Percentiles rank a stretch among this genome's conserved stretches.
These are phyloP conservation scores for Aspergillus affinis DNA, from an alignment of 495 filamentous ascomycete genomes.

Conservation along the genomic window DNA sequence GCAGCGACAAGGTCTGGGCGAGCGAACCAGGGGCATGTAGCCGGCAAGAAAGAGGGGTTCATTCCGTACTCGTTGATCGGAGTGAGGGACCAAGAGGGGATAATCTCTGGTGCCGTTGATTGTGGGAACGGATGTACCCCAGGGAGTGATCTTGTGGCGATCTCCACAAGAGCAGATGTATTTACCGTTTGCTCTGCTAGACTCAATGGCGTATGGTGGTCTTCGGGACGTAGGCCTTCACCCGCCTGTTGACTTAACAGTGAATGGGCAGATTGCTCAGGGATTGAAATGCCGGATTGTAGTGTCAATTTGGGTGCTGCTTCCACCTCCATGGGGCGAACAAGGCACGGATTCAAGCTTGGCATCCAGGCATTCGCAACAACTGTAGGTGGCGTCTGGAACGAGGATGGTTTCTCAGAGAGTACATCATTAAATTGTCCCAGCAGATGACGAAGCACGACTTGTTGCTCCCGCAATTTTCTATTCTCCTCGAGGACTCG, in stretches of 20 bases:
- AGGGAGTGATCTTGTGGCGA: too few species aligned
- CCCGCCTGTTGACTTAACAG: too few species aligned
- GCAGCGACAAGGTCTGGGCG: constrained; percentile 1
- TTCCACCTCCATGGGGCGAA: background rate
- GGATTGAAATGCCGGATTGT: too few species aligned
- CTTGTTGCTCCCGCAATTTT: background rate
- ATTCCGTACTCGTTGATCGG: constrained; percentile 11
- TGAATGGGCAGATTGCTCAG: too few species aligned
- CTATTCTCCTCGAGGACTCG: background rate
- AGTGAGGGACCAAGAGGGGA: constrained; percentile 10
- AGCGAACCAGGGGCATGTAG: constrained; percentile 3
- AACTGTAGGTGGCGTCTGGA: too few species aligned
- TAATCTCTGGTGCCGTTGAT: background rate
- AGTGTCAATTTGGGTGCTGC: too few species aligned
- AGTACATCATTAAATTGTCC: background rate
- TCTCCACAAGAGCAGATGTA: too few species aligned
- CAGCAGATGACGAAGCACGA: background rate
- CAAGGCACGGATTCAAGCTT: background rate
- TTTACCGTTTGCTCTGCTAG: too few species aligned
- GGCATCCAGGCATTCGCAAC: background rate
- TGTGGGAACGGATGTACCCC: too few species aligned
- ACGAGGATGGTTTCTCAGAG: background rate
- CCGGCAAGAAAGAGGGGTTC: constrained; percentile 4
- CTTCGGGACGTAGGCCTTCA: too few species aligned
- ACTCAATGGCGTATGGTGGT: too few species aligned